Evolutionary conservation across 306 rosid species (phyloP), one percentile per base, ranked within the genome.

Genomic region (Quercus agrifolia): DNA sequence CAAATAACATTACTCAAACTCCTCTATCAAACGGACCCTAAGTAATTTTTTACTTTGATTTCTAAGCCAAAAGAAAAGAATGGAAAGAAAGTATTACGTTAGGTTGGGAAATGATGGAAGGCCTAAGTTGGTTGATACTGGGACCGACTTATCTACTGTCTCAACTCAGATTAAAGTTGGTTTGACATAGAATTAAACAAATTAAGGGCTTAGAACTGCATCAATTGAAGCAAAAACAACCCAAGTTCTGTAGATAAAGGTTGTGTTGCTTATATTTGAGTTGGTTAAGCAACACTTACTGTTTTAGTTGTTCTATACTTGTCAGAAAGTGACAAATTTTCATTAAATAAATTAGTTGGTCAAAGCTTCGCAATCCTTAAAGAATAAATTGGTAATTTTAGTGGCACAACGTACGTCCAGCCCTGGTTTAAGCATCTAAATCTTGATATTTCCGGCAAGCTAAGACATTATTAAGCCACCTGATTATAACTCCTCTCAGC

Each of bases 31-130:
- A 23, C 1, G 23, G 1, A 23, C 23, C 23, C 23, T 23, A 23
- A 35, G 44, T 38, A 1, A 38, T 38, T 38, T 79, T 54, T 54
- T 44, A 41, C 74, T 52, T 76, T 79, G 80, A 71, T 54, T 81
- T 73, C 82, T 77, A 31, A 33, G 14, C 19, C 46, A 61, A 64
- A 74, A 61, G 41, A 46, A 54, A 62, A 58, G 52, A 67, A 33
- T 17, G 25, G 49, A 64, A 81, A 70, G 57, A 51, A 38, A 13
- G 18, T 74, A 73, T 66, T 30, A 52, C 30, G 58, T 56, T 70
- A 46, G n/a, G 69, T 9, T 56, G 31, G 56, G 73, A 55, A 77
- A 77, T 64, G 31, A 56, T 59, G 57, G 56, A 63, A 66, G 12
- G 71, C 57, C 31, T 11, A 19, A 64, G 25, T 28, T 5, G 12